Conservation (phyloP, 2,329 filamentous ascomycete species). For the Cladosporium phlei region DNA sequence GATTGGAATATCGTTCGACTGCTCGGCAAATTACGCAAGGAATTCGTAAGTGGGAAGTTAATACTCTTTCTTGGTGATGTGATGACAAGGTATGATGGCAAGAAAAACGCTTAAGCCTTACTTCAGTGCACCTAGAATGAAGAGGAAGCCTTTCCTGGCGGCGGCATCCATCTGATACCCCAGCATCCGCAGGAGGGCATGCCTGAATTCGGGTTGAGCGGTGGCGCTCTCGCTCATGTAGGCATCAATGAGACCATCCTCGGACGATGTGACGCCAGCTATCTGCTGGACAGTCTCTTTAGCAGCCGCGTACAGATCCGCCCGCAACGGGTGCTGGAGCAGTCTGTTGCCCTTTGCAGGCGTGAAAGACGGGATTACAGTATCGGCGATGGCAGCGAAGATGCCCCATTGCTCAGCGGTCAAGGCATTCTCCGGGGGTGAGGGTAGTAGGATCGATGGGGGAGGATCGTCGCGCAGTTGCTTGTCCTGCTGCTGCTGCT, state of each 20-base stretch:
- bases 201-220: conserved; percentile 50
- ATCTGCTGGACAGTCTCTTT: conserved; percentile 47
- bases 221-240: conserved; percentile 33
- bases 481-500: neutral
- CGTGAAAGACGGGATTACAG: conserved; percentile 56
- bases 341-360: conserved; percentile 20
- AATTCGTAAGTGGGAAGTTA: no score
- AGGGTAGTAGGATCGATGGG: conserved; percentile 38
- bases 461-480: neutral
- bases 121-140: conserved; percentile 52
- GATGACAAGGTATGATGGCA: no score
- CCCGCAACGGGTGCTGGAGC: conserved; percentile 24
- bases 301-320: conserved; percentile 42
- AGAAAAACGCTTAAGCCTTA: conserved; percentile 30
- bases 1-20: no score
- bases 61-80: neutral
- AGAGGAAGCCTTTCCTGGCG: conserved; percentile 44
- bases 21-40: neutral
- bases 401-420: conserved; percentile 55
- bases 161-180: conserved; percentile 46
- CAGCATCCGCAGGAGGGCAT: conserved; percentile 47
- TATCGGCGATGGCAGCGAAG: conserved; percentile 53
- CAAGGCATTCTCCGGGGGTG: conserved; percentile 44
- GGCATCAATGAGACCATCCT: conserved; percentile 32
- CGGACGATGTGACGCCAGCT: conserved; percentile 35